These are phyloP conservation scores for Ogataea wickerhamii DNA, from an alignment of 805 yeast species.

Conservation along the genomic window DNA sequence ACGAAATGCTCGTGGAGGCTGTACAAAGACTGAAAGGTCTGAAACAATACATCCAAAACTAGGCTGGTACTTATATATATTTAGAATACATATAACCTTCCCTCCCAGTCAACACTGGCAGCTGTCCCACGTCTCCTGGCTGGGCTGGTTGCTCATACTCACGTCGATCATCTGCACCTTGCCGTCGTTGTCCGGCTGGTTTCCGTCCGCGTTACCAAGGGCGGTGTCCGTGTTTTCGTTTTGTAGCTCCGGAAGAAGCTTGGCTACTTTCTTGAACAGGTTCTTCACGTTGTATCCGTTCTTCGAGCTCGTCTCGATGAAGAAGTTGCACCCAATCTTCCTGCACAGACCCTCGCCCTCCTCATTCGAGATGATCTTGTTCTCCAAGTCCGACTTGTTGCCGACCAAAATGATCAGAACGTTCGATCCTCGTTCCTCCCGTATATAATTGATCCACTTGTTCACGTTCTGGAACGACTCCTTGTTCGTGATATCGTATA, in stretches of 20 bases:
- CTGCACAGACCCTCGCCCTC: slow-evolving; percentile 82
- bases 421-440: slow-evolving; percentile 85
- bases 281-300: slow-evolving; percentile 91
- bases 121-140: slow-evolving; percentile 29
- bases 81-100: not conserved
- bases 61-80: too few species aligned
- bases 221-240: slow-evolving; percentile 27
- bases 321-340: slow-evolving; percentile 69
- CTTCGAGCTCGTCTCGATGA: slow-evolving; percentile 91
- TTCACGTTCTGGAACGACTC: slow-evolving; percentile 80
- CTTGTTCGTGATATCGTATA: slow-evolving; percentile 86
- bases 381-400: slow-evolving; percentile 82
- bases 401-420: slow-evolving; percentile 91
- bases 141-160: slow-evolving; percentile 33
- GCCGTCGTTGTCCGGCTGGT: slow-evolving; percentile 17
- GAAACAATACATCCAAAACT: slow-evolving; percentile 50
- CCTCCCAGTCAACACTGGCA: slow-evolving; percentile 38
- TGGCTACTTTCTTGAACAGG: slow-evolving; percentile 86
- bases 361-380: slow-evolving; percentile 75
- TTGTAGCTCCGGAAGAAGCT: slow-evolving; percentile 77
- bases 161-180: slow-evolving; percentile 43
- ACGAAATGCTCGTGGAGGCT: slow-evolving; percentile 74
- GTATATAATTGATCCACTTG: slow-evolving; percentile 94
- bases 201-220: slow-evolving; percentile 15
- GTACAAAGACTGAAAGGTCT: slow-evolving; percentile 68